Evolutionary conservation across 495 filamentous ascomycete species (phyloP), one percentile per base, ranked within the genome.

Genomic region (Tuber aestivum): DNA sequence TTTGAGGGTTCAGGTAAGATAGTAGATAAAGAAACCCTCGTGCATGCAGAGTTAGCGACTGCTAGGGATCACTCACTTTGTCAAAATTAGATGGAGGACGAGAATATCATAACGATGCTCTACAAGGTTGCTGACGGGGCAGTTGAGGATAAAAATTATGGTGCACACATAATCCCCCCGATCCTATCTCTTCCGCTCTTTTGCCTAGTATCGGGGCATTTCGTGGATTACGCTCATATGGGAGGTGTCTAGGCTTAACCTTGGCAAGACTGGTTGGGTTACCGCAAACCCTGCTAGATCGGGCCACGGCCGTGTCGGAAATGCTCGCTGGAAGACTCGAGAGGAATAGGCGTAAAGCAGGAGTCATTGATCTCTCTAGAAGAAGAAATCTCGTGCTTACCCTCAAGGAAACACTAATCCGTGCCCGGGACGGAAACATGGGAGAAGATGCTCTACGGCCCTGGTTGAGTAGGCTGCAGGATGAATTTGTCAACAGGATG

Each of bases 261-360:
- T 88, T 97, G 6, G 93, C 95, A 0, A 87, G 89, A 74, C 87
- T 94, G 20, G 89, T 95, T 38, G 89, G 91, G 41, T 88, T 99
- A 5, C 93, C 93, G 3, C 83, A 86, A 1, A 81, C 83, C 40
- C 88, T 97, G 21, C 83, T 97, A 14, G 83, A 90, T 37, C 76
- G 78, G 48, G 81, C 82, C 3, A 77, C 72, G 37, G 41, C 75
- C n/a, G 86, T 90, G 27, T 94, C 95, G 0, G 87, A 90, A 42
- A 78, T 84, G 0, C 90, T 97, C 27, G 89, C 91, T 0, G 83
- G 85, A 38, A 87, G 86, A 38, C 84, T 97, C 48, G 86, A 90
- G 16, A 79, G 84, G 40, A 86, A 87, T 20, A 90, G 92, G 82
- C 88, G 85, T 74, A 86, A 85, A 9, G 88, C 90, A 18, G 85